phyloP scores from a whole-genome alignment of 2,329 filamentous ascomycete species.

The Thielaviopsis populi region DNA sequence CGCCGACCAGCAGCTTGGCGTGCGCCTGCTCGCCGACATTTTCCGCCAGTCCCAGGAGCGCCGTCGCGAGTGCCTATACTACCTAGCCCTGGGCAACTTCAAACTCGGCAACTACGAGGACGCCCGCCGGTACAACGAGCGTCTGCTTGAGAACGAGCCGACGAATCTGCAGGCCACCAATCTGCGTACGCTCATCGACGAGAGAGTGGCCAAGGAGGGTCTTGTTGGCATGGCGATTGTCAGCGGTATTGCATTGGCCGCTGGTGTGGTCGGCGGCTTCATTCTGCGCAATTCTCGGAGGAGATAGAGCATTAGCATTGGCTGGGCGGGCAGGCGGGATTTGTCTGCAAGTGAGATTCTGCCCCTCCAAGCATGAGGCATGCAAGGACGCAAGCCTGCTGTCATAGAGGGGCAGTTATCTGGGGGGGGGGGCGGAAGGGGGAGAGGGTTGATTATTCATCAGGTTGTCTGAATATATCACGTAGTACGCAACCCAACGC shows the following conservation, averaged over 20 bases:
- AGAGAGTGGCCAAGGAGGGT: conserved; percentile 90
- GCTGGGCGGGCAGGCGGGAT: background rate
- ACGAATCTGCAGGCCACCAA: conserved; percentile 82
- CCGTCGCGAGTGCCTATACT: conserved; percentile 94
- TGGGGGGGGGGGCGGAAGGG: too few relatives aligned
- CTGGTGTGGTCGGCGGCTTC: conserved; percentile 81
- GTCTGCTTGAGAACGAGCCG: conserved; percentile 79
- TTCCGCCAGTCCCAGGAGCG: conserved; percentile 88
- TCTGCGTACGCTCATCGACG: conserved; percentile 76
- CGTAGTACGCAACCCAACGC: background rate
- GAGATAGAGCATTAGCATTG: conserved; percentile 26
- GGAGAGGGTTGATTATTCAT: background rate
- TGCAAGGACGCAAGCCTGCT: too few relatives aligned
- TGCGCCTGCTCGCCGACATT: conserved; percentile 87
- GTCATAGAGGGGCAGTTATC: too few relatives aligned
- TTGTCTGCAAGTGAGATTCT: background rate
- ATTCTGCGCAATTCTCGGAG: conserved; percentile 62
- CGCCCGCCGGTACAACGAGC: conserved; percentile 84
- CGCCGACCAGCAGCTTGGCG: conserved; percentile 81
- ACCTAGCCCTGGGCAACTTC: conserved; percentile 92
- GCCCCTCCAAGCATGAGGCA: background rate
- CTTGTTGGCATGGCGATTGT: conserved; percentile 89
- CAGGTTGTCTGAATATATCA: background rate
- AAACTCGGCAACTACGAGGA: conserved; percentile 97
- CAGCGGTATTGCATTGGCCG: conserved; percentile 80